Conservation (phyloP, 2,329 filamentous ascomycete genomes). For the Diaporthe sp. region DNA sequence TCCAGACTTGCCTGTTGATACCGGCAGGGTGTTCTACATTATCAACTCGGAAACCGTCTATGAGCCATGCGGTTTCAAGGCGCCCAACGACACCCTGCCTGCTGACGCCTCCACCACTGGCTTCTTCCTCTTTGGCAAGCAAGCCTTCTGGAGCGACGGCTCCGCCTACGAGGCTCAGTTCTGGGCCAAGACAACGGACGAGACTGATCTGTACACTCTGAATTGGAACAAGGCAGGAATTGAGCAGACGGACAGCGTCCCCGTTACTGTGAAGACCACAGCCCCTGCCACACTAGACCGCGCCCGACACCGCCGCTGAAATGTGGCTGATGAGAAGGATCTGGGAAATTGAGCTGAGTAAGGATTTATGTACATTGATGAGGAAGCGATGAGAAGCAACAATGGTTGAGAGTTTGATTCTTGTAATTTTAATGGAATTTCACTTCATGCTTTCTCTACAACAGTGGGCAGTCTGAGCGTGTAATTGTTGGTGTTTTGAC, state of each 20-base stretch:
- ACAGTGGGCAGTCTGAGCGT: neutral
- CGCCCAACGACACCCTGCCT: slow-evolving; percentile 8
- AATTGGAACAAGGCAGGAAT: slow-evolving; percentile 29
- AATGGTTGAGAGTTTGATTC: neutral
- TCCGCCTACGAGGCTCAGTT: slow-evolving; percentile 28
- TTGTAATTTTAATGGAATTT: slow-evolving; percentile 24
- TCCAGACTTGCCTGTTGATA: neutral
- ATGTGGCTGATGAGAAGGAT: neutral
- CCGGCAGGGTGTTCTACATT: slow-evolving; percentile 25
- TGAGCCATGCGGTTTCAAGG: slow-evolving; percentile 23
- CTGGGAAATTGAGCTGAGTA: too few relatives aligned
- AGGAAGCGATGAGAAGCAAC: neutral
- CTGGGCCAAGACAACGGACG: slow-evolving; percentile 29
- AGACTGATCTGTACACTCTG: slow-evolving; percentile 15
- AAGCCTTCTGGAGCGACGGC: slow-evolving; percentile 24
- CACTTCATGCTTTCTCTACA: neutral
- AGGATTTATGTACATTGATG: neutral
- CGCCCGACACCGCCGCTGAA: neutral
- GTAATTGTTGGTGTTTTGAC: neutral
- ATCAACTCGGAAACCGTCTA: slow-evolving; percentile 8
- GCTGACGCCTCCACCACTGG: slow-evolving; percentile 17
- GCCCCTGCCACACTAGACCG: slow-evolving; percentile 1
- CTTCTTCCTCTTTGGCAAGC: slow-evolving; percentile 27
- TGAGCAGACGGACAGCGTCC: slow-evolving; percentile 27
- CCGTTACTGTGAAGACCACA: slow-evolving; percentile 28